Evolutionary conservation across 2,329 filamentous ascomycete genomes (phyloP).

Genomic region (Calonectria honghensis): DNA sequence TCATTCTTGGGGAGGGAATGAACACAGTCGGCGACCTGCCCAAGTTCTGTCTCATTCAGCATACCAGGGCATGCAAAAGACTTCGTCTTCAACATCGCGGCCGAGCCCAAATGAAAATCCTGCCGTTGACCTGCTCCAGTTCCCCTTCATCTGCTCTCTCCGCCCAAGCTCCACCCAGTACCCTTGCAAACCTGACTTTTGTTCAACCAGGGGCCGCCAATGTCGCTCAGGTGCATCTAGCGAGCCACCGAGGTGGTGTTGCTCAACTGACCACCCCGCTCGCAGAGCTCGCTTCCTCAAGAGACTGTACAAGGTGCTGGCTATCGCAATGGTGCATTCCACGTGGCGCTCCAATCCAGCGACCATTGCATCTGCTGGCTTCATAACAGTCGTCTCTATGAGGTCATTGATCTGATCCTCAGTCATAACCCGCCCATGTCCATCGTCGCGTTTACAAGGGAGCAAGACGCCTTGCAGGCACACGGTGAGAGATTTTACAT

Average conservation of each 20-base stretch:
- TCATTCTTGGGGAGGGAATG: not conserved
- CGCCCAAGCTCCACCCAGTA: not conserved
- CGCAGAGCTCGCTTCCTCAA: not conserved
- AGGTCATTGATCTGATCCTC: not conserved
- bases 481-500: not conserved
- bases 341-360: not conserved
- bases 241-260: not conserved
- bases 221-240: not conserved
- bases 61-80: constrained; percentile 1
- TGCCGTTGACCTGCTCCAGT: not conserved
- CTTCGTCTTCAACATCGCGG: not conserved
- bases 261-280: not conserved
- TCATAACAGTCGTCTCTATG: not conserved
- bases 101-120: not conserved
- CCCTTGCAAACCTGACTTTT: not conserved
- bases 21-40: not conserved
- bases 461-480: not conserved
- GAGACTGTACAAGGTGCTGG: not conserved
- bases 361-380: not conserved
- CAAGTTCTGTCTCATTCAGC: not conserved
- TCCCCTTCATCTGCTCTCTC: not conserved
- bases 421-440: not conserved
- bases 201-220: not conserved
- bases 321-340: not conserved
- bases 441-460: not conserved